A percentile compares a stretch with the other conserved stretches of the same genome.
Conservation (phyloP, 2,329 filamentous ascomycete species). For the Plenodomus biglobosus region DNA sequence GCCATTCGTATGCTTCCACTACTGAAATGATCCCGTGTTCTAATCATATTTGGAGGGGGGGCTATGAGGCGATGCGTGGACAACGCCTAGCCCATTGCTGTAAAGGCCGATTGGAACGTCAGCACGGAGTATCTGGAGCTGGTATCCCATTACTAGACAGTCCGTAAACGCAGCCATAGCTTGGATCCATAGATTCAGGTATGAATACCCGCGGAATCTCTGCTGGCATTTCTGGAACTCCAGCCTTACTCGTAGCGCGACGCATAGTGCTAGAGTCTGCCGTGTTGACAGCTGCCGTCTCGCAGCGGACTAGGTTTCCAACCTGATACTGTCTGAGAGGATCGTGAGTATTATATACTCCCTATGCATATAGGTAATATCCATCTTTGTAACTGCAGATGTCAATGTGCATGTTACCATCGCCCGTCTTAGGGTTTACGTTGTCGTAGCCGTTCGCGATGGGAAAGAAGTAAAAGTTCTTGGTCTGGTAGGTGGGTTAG, state of each 20-base stretch:
- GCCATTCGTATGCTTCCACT: neutral
- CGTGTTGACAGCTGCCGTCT: neutral
- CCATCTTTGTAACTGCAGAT: neutral
- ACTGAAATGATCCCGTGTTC: neutral
- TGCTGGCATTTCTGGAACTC: neutral
- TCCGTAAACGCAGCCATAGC: conserved; percentile 4
- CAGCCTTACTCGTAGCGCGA: conserved; percentile 1
- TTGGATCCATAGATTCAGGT: neutral
- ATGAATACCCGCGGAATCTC: conserved; percentile 1
- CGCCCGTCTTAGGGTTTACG: neutral
- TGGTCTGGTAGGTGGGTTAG: neutral
- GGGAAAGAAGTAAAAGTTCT: conserved; percentile 1
- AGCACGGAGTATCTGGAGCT: neutral
- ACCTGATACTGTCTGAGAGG: conserved; percentile 1
- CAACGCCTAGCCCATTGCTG: neutral
- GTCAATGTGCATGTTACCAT: conserved; percentile 1
- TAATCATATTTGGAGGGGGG: conserved; percentile 1
- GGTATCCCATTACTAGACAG: neutral
- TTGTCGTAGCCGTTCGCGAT: conserved; percentile 2
- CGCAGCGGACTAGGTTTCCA: neutral
- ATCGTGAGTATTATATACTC: neutral
- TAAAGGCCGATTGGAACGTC: neutral
- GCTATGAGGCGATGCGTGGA: neutral
- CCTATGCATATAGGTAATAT: neutral
- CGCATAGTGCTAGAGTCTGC: neutral